These are phyloP conservation scores for Anethum foeniculum DNA, from an alignment of 140 eudicot species.

Conservation along the genomic window DNA sequence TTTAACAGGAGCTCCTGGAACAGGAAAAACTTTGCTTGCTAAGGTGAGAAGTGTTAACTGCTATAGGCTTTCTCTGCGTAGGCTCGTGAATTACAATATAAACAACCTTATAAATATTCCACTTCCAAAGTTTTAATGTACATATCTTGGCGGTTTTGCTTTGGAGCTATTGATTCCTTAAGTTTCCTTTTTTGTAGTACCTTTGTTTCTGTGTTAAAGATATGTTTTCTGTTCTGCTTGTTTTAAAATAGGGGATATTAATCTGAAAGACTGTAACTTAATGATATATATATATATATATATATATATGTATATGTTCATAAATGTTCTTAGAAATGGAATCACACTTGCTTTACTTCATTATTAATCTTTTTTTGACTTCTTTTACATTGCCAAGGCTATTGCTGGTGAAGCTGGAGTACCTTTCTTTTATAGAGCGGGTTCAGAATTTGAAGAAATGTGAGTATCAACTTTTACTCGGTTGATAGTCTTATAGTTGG, in stretches of 20 bases:
- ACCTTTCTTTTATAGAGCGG: constrained; percentile 95
- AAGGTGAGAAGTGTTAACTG: constrained; percentile 39
- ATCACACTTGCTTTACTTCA: background rate
- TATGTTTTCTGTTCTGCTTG: background rate
- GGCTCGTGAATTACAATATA: background rate
- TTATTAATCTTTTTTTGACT: background rate
- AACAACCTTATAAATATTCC: background rate
- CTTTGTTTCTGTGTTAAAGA: background rate
- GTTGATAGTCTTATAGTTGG: background rate
- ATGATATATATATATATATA: background rate
- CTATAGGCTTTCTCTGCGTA: background rate
- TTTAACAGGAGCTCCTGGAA: constrained; percentile 97
- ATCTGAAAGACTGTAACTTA: background rate
- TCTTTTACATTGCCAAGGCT: constrained; percentile 43
- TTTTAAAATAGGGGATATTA: background rate
- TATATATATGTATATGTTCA: too few species aligned
- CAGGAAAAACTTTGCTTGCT: constrained; percentile 96
- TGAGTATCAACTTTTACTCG: constrained; percentile 27
- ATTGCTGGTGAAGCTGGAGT: constrained; percentile 99
- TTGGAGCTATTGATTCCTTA: background rate
- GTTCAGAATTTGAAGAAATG: constrained; percentile 99
- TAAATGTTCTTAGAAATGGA: background rate
- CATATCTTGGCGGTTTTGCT: background rate
- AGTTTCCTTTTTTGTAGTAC: background rate
- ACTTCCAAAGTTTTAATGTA: background rate